Conservation (phyloP, 176 grass and related monocot species). For the Puccinellia tenuiflora region DNA sequence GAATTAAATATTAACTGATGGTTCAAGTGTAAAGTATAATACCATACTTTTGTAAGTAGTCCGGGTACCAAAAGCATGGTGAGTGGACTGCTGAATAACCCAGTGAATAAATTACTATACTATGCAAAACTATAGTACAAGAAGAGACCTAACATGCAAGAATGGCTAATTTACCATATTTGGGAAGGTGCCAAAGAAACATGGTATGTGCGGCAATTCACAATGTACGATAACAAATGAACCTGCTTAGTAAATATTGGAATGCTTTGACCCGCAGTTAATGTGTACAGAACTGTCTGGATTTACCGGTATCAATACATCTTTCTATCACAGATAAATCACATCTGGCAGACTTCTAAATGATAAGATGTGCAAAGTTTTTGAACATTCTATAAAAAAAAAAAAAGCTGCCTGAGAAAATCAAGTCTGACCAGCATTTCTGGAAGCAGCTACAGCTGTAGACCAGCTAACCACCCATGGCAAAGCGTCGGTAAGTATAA, state of each 20-base stretch:
- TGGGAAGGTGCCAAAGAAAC: constrained; percentile 20
- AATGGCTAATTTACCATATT: not conserved
- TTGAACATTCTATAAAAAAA: not conserved
- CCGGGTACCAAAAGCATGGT: not conserved
- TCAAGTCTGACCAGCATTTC: constrained; percentile 15
- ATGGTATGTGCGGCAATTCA: not conserved
- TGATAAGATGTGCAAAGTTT: not conserved
- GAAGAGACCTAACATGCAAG: not conserved
- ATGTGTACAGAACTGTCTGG: not conserved
- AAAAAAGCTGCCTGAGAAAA: not conserved
- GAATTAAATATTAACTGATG: not conserved
- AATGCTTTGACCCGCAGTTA: constrained; percentile 4
- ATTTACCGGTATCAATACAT: constrained; percentile 1
- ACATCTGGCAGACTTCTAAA: constrained; percentile 18
- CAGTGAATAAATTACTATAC: not conserved
- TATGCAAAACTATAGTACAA: constrained; percentile 1
- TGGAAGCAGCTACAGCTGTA: constrained; percentile 24
- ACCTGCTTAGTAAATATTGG: not conserved
- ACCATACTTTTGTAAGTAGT: not conserved
- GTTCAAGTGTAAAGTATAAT: not conserved
- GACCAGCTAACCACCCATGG: constrained; percentile 38
- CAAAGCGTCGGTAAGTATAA: constrained; percentile 33
- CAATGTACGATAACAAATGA: constrained; percentile 3
- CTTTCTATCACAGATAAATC: constrained; percentile 23
- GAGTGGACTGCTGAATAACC: not conserved